Conservation (phyloP, 129 eudicot genomes). For the Logfia minima region DNA sequence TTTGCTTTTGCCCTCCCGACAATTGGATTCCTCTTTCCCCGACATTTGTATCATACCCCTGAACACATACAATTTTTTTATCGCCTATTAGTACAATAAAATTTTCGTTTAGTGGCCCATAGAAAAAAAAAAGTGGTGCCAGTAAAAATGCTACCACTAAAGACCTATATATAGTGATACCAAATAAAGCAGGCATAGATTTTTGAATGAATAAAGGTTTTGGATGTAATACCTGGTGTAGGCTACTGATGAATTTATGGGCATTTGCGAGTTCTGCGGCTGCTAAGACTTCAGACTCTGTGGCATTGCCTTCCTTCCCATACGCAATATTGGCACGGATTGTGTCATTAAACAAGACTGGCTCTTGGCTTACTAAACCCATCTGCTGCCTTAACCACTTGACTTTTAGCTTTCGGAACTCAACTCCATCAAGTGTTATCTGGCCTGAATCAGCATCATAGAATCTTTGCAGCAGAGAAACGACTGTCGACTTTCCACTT, state of each 20-base stretch:
- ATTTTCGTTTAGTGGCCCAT: too few species aligned
- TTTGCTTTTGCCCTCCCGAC: conserved; percentile 32
- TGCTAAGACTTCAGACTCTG: conserved; percentile 28
- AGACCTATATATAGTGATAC: too few species aligned
- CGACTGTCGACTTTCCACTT: conserved; percentile 35
- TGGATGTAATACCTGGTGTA: conserved; percentile 36
- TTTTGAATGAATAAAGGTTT: neutral
- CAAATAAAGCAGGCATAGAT: too few species aligned
- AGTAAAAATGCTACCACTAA: too few species aligned
- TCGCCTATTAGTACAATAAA: neutral
- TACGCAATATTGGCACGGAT: conserved; percentile 38
- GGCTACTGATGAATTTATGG: conserved; percentile 59
- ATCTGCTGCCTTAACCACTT: conserved; percentile 38
- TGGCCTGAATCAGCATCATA: conserved; percentile 33
- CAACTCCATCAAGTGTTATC: conserved; percentile 27
- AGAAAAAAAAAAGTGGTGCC: too few species aligned
- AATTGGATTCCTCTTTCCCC: conserved; percentile 38
- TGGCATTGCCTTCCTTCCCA: conserved; percentile 36
- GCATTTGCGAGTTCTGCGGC: conserved; percentile 58
- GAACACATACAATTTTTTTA: conserved; percentile 3
- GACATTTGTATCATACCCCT: conserved; percentile 33
- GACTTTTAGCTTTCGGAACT: conserved; percentile 20
- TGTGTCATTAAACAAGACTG: conserved; percentile 37
- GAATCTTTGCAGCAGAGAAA: conserved; percentile 33
- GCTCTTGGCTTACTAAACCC: conserved; percentile 44